Evolutionary conservation across 371 early-diverging fungal genomes (phyloP).

Genomic region (Haplosporangium sp.): DNA sequence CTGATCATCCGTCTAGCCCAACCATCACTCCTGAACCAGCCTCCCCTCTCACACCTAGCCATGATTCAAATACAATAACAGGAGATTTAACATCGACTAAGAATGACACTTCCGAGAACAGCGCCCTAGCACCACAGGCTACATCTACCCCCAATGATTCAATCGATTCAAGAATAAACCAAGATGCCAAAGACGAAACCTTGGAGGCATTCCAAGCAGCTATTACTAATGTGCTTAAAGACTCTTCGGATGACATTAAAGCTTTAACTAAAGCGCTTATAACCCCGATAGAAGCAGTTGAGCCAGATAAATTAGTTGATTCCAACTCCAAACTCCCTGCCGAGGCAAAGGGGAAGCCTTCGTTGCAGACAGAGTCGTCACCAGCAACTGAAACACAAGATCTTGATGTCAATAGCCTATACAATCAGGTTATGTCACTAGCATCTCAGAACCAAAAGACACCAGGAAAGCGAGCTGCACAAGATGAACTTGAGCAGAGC

Average conservation of each 20-base stretch:
- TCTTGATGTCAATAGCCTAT: conserved; percentile 24
- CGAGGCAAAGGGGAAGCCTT: conserved; percentile 1
- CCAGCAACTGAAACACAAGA: too few species aligned
- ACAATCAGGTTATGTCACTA: conserved; percentile 39
- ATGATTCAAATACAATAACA: not conserved
- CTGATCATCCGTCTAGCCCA: not conserved
- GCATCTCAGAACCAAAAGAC: conserved; percentile 28
- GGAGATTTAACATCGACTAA: not conserved
- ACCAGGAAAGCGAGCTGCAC: conserved; percentile 29
- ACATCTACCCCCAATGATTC: not conserved
- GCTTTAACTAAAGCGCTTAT: conserved; percentile 49
- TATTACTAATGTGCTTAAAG: conserved; percentile 21
- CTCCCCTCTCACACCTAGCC: not conserved
- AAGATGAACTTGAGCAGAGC: conserved; percentile 43
- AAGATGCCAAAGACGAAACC: not conserved
- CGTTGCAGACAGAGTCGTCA: too few species aligned
- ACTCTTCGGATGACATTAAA: conserved; percentile 42
- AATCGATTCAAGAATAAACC: not conserved
- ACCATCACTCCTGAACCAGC: not conserved
- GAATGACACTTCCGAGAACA: not conserved
- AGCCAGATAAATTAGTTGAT: conserved; percentile 20
- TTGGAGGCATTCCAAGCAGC: conserved; percentile 8
- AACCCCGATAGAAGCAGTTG: conserved; percentile 32
- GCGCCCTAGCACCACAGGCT: not conserved
- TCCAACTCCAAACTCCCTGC: not conserved